phyloP scores from a whole-genome alignment of 1,284 basidiomycete species.

The Fistulinella cinereoalba region DNA sequence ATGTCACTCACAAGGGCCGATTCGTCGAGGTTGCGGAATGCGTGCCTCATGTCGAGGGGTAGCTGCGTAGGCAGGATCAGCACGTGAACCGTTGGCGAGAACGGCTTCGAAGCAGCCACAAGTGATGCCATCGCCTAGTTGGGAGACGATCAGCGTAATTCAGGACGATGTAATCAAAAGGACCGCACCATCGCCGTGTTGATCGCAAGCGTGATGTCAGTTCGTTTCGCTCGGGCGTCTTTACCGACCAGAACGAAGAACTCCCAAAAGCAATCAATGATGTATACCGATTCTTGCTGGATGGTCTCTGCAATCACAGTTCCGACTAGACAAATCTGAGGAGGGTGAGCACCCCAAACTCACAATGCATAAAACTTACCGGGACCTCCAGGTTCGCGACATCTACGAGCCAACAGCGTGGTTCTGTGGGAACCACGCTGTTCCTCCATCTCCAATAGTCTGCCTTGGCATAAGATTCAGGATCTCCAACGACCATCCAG shows the following conservation, averaged over 20 bases:
- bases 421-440: conserved; percentile 37
- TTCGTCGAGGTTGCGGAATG: conserved; percentile 67
- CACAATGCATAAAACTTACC: conserved; percentile 31
- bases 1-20: conserved; percentile 46
- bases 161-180: conserved; percentile 1
- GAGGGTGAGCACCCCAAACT: not conserved
- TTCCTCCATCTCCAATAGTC: conserved; percentile 76
- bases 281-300: conserved; percentile 46
- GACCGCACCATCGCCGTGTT: conserved; percentile 48
- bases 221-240: conserved; percentile 54
- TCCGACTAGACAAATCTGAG: conserved; percentile 34
- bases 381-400: conserved; percentile 32
- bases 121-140: conserved; percentile 52
- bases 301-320: conserved; percentile 24
- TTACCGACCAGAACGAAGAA: conserved; percentile 72
- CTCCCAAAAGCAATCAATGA: conserved; percentile 75
- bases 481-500: conserved; percentile 75
- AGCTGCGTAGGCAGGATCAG: conserved; percentile 68
- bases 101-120: conserved; percentile 54
- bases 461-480: conserved; percentile 64
- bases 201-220: conserved; percentile 60
- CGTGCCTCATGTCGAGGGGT: conserved; percentile 63
- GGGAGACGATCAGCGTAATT: not conserved
- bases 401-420: conserved; percentile 59
- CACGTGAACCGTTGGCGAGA: conserved; percentile 66